Evolutionary conservation across 2,329 filamentous ascomycete species (phyloP).

Genomic region (Pseudogymnoascus sp.): DNA sequence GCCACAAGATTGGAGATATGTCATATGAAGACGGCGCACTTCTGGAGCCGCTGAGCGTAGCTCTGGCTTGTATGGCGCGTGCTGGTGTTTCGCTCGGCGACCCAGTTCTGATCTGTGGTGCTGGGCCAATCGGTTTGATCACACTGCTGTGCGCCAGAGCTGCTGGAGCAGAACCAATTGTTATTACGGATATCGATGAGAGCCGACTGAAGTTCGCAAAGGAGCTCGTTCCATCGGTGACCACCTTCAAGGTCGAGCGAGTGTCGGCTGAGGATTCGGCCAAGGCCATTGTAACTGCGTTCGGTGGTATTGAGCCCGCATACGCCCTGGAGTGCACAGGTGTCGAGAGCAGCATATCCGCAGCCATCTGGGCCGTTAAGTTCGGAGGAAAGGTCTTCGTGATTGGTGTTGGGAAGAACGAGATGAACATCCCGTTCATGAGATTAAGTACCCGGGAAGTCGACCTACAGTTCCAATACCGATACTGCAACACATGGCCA

Average conservation of each 20-base stretch:
- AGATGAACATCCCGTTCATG: slow-evolving; percentile 96
- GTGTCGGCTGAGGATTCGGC: slow-evolving; percentile 62
- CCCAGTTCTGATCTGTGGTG: slow-evolving; percentile 80
- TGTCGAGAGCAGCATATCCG: slow-evolving; percentile 77
- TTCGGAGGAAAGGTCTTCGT: slow-evolving; percentile 97
- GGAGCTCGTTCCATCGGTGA: slow-evolving; percentile 67
- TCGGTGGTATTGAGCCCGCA: slow-evolving; percentile 72
- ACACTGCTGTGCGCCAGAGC: slow-evolving; percentile 76
- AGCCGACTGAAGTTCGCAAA: slow-evolving; percentile 77
- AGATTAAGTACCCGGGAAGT: slow-evolving; percentile 81
- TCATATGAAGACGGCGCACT: slow-evolving; percentile 84
- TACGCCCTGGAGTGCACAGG: slow-evolving; percentile 89
- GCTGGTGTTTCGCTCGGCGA: slow-evolving; percentile 76
- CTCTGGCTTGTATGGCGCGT: slow-evolving; percentile 78
- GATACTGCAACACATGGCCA: slow-evolving; percentile 94
- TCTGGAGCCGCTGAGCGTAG: slow-evolving; percentile 83
- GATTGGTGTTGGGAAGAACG: slow-evolving; percentile 88
- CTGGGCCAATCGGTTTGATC: slow-evolving; percentile 87
- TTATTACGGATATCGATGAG: slow-evolving; percentile 91
- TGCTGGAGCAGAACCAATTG: slow-evolving; percentile 80
- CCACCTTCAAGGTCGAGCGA: slow-evolving; percentile 69
- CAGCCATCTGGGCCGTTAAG: slow-evolving; percentile 82
- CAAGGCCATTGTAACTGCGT: slow-evolving; percentile 54
- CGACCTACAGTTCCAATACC: slow-evolving; percentile 93
- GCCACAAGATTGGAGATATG: slow-evolving; percentile 92